A percentile compares a stretch with the other conserved stretches of the same genome.
phyloP scores from a whole-genome alignment of 169 alveolate genomes.

The Babesia microti region DNA sequence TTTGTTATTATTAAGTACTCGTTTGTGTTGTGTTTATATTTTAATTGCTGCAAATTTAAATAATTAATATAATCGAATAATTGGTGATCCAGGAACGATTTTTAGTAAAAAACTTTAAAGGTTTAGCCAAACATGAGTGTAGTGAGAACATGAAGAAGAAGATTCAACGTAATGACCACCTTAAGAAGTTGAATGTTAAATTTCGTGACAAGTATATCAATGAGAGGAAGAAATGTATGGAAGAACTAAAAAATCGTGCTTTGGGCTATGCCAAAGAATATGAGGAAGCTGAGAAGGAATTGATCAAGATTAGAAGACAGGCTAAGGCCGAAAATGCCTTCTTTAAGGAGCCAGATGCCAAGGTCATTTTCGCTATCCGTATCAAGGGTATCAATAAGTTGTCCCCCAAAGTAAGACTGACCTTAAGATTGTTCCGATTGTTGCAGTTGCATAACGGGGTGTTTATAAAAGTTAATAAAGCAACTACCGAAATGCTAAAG shows the following conservation, averaged over 20 bases:
- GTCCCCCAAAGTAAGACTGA: conserved; percentile 91
- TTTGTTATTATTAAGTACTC: background rate
- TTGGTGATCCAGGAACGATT: conserved; percentile 20
- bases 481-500: conserved; percentile 94
- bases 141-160: conserved; percentile 41
- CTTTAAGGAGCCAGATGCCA: conserved; percentile 80
- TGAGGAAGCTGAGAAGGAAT: conserved; percentile 43
- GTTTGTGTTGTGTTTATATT: conserved; percentile 1
- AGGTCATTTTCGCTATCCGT: conserved; percentile 88
- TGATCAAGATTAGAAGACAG: conserved; percentile 50
- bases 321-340: conserved; percentile 60
- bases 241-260: conserved; percentile 48
- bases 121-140: conserved; percentile 36
- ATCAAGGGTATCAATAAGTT: conserved; percentile 93
- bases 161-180: conserved; percentile 33
- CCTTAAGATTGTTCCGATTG: conserved; percentile 90
- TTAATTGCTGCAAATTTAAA: background rate
- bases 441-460: conserved; percentile 97
- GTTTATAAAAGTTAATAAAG: conserved; percentile 91
- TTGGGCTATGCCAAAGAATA: conserved; percentile 57
- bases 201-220: conserved; percentile 15
- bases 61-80: background rate
- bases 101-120: conserved; percentile 32
- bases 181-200: conserved; percentile 12
- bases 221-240: conserved; percentile 21